A percentile compares a stretch with the other conserved stretches of the same genome.
Conservation (phyloP, 2,329 filamentous ascomycete genomes). For the Colletotrichum sojae region DNA sequence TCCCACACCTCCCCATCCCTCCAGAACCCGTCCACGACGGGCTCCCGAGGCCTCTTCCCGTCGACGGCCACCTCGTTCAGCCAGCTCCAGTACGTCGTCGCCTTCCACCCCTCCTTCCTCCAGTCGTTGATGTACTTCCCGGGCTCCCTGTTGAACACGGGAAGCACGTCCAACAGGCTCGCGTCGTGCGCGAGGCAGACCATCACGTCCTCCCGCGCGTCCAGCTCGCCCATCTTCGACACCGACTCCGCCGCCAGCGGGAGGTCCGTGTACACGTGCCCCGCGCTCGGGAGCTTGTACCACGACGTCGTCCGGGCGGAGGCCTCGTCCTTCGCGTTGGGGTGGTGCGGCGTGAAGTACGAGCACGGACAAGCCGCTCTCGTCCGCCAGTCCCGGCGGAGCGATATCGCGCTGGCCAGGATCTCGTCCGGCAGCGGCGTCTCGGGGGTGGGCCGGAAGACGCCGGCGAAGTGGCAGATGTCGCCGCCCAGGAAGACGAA, state of each 20-base stretch:
- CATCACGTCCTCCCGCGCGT: constrained; percentile 31
- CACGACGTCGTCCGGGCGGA: constrained; percentile 14
- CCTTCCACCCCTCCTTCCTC: constrained; percentile 25
- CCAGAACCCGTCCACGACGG: constrained; percentile 34
- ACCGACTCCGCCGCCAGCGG: constrained; percentile 20
- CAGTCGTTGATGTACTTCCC: constrained; percentile 29
- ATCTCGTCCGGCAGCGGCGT: constrained; percentile 24
- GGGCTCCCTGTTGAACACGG: constrained; percentile 34
- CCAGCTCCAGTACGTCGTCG: constrained; percentile 38
- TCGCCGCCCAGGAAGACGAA: constrained; percentile 46
- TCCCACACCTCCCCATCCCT: constrained; percentile 34
- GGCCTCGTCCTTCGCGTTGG: background rate
- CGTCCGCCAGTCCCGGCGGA: constrained; percentile 17
- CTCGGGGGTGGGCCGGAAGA: constrained; percentile 25
- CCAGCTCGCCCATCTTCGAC: constrained; percentile 37
- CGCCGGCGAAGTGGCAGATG: constrained; percentile 40
- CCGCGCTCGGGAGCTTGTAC: constrained; percentile 16
- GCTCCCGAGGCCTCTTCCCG: constrained; percentile 14
- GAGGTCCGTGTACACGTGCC: constrained; percentile 33
- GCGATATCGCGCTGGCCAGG: constrained; percentile 9
- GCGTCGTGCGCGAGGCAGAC: constrained; percentile 38
- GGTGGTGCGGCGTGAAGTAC: constrained; percentile 31
- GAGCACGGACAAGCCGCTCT: constrained; percentile 28
- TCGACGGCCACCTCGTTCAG: constrained; percentile 31
- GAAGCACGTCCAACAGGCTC: constrained; percentile 27